phyloP scores from a whole-genome alignment of 306 rosid genomes.

The Luffa aegyptiaca region DNA sequence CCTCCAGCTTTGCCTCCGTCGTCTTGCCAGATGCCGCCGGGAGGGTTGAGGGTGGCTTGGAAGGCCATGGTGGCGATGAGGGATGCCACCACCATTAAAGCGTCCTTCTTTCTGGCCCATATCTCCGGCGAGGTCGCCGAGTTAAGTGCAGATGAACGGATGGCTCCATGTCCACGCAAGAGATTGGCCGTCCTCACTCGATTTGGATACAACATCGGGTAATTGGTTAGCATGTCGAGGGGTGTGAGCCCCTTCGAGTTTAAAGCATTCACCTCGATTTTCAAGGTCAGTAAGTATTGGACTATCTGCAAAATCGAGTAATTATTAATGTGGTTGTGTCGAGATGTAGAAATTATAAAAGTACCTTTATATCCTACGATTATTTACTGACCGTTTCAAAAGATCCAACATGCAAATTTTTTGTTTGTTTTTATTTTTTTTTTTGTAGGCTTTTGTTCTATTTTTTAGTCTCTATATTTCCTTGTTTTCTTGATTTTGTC shows the following conservation, averaged over 20 bases:
- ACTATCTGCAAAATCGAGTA: slow-evolving; percentile 20
- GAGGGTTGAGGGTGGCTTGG: slow-evolving; percentile 24
- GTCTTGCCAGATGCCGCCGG: slow-evolving; percentile 27
- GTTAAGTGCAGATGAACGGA: not conserved
- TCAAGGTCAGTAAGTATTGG: not conserved
- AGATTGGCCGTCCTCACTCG: not conserved
- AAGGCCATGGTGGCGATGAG: slow-evolving; percentile 29
- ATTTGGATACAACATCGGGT: not conserved
- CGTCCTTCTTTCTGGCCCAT: slow-evolving; percentile 14
- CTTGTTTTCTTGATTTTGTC: too few relatives aligned
- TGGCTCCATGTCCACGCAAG: slow-evolving; percentile 10
- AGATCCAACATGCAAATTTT: too few relatives aligned
- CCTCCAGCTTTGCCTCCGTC: not conserved
- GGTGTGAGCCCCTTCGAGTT: slow-evolving; percentile 13
- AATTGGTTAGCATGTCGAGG: slow-evolving; percentile 4
- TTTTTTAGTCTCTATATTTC: too few relatives aligned
- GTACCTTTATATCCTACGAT: too few relatives aligned
- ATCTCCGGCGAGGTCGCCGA: not conserved
- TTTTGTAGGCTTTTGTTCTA: too few relatives aligned
- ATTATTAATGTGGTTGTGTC: too few relatives aligned
- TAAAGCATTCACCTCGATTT: slow-evolving; percentile 11
- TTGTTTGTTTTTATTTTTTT: too few relatives aligned
- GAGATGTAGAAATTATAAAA: too few relatives aligned
- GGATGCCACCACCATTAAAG: slow-evolving; percentile 28
- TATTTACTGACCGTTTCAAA: too few relatives aligned